Conservation (phyloP, 768 basidiomycete species). For the Peribolospora baueri region DNA sequence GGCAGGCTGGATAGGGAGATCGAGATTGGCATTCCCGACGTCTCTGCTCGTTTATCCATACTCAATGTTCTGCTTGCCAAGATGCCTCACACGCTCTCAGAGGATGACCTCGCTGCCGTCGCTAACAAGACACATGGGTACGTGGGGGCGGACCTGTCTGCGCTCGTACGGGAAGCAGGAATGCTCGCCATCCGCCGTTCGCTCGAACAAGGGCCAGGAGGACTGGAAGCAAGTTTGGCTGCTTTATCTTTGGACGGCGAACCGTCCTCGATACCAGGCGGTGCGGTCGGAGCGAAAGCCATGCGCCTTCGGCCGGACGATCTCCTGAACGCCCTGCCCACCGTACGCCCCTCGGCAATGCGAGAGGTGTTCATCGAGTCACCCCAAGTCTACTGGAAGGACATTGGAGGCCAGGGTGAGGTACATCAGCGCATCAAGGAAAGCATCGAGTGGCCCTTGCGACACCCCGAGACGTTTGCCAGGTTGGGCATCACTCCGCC, state of each 20-base stretch:
- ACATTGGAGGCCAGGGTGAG: conserved; percentile 64
- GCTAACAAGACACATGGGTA: conserved; percentile 69
- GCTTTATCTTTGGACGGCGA: not conserved
- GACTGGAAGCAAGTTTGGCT: not conserved
- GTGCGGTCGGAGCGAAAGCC: not conserved
- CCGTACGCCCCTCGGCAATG: conserved; percentile 76
- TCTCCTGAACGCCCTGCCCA: conserved; percentile 43
- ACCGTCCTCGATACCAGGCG: conserved; percentile 10
- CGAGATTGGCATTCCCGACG: conserved; percentile 83
- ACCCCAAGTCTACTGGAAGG: conserved; percentile 53
- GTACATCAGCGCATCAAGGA: conserved; percentile 72
- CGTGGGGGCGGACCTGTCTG: conserved; percentile 84
- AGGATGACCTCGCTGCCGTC: conserved; percentile 36
- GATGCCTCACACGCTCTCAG: conserved; percentile 47
- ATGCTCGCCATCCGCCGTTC: conserved; percentile 62
- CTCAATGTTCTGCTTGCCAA: conserved; percentile 58
- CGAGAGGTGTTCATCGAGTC: conserved; percentile 76
- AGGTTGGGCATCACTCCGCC: conserved; percentile 71
- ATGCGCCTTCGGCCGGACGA: conserved; percentile 31
- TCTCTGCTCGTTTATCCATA: conserved; percentile 58
- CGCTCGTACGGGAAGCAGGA: conserved; percentile 78
- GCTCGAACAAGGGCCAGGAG: not conserved
- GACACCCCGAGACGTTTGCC: conserved; percentile 62
- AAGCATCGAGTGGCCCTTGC: conserved; percentile 82
- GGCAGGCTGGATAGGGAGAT: conserved; percentile 86